Base-by-base conservation (phyloP, 2,329 filamentous ascomycete genomes). In the Colletotrichum phormii region DNA sequence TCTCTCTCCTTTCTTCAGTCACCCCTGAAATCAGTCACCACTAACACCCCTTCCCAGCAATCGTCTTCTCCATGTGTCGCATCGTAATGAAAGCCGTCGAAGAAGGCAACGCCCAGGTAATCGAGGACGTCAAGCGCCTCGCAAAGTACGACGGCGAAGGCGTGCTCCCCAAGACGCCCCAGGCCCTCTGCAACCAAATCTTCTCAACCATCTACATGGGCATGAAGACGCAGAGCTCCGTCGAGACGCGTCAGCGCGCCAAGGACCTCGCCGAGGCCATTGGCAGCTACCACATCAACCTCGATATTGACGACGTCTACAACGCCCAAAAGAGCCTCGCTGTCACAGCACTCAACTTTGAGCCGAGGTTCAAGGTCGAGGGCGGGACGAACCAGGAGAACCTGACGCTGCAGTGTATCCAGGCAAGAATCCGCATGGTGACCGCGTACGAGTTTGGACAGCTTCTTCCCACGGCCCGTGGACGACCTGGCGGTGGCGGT, bases 271-370 rank as follows among this genome's bases (percentile, higher is more conserved):
- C 87, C 5, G 78, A 84, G 4, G 86, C 84, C 5, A 94, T 96
- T 64, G 94, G 93, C 3, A 86, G 89, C 18, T 91, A 95, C 77
- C 94, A 97, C 78, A 86, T 89, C 4, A 89, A 95, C 77, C 84
- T 95, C 57, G 90, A 95, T 77, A 95, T 96, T 69, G 94, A 96
- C 78, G 86, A 87, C 1, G 87, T 92, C 9, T 90, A 91, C 73
- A 84, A 88, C 24, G 88, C 92, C 0, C 84, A 91, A 64, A 90
- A 88, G 75, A 86, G 86, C 55, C 82, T 95, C 1, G 85, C 95
- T 67, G 85, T 86, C 0, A 80, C 85, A 2, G 87, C 89, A 0
- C 89, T 90, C 1, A 84, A 84, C 53, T 94, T 93, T 76, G 85
- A 88, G 46, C 82, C 83, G 4, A 80, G 79, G 75, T 85, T 84